Percentiles rank a stretch among this genome's conserved stretches.
Evolutionary conservation across 2,329 filamentous ascomycete species (phyloP).

Genomic region (Diaporthe batatas): DNA sequence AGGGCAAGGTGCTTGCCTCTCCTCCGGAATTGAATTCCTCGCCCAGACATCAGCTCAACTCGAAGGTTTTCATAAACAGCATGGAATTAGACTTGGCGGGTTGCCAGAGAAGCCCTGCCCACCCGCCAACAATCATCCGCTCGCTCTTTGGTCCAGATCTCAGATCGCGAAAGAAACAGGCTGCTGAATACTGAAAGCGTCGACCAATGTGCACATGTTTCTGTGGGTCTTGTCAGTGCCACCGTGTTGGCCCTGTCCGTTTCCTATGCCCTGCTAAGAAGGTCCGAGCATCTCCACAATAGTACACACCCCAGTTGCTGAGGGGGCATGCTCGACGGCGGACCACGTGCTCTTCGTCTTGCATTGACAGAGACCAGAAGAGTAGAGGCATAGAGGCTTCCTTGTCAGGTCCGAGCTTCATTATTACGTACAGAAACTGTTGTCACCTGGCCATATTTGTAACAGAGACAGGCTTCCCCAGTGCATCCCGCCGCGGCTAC

Average conservation of each 20-base stretch:
- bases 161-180: not conserved
- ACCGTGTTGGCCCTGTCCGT: no score
- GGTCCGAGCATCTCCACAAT: no score
- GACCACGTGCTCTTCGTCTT: conserved; percentile 4
- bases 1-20: not conserved
- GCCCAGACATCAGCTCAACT: conserved; percentile 3
- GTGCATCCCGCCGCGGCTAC: conserved; percentile 31
- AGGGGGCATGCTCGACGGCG: not conserved
- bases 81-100: conserved; percentile 1
- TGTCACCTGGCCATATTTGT: conserved; percentile 34
- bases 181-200: not conserved
- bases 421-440: conserved; percentile 38
- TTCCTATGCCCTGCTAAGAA: no score
- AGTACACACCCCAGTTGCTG: not conserved
- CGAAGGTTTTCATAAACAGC: not conserved
- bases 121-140: no score
- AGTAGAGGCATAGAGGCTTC: not conserved
- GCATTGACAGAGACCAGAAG: not conserved
- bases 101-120: not conserved
- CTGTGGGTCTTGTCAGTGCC: no score
- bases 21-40: not conserved
- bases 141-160: no score
- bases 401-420: conserved; percentile 22
- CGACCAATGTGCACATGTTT: no score
- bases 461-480: not conserved